Evolutionary conservation across 2,329 filamentous ascomycete genomes (phyloP), one percentile per base, ranked within the genome.

Genomic region (Penicillium rolfsii): DNA sequence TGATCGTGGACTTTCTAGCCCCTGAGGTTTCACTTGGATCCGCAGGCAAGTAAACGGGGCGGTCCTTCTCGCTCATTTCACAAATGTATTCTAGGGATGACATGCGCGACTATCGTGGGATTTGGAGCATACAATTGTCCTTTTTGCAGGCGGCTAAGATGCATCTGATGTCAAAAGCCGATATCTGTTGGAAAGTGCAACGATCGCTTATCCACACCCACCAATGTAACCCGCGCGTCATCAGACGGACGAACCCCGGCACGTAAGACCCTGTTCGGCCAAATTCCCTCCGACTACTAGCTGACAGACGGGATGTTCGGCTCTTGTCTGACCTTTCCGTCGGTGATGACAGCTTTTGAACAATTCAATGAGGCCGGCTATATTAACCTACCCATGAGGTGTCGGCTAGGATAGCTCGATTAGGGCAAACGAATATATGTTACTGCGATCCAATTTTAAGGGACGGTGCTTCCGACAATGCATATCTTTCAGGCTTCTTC

Each of bases 181-280:
- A 65, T 49, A 7, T 38, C 30, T 59, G 46, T 28, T 16, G 16
- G 26, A 19, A 57, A 57, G 16, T 40, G 26, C 59, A 57, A 60
- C 26, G 59, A 66, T 65, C 60, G 60, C 53, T 55, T 40, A 55
- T 63, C 55, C 62, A 35, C 57, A 55, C 35, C 57, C 52, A 52
- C 54, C 61, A 57, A 64, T 66, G 64, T 63, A 66, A 66, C 60
- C 64, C 64, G 60, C 64, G 64, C 64, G 63, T 63, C 24, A 22
- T 56, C 26, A 43, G 36, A 14, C 52, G 54, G 52, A 50, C 33
- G 19, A 58, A 22, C 19, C 50, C 49, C 36, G 9, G 12, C 38
- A 52, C n/a, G 16, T 30, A 35, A 26, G 26, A 1, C 8, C 33
- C 26, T 33, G 24, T 1, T 50, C 8, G 30, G 52, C 14, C 33